phyloP scores from a whole-genome alignment of 306 rosid species.

The Gynostemma pentaphyllum region DNA sequence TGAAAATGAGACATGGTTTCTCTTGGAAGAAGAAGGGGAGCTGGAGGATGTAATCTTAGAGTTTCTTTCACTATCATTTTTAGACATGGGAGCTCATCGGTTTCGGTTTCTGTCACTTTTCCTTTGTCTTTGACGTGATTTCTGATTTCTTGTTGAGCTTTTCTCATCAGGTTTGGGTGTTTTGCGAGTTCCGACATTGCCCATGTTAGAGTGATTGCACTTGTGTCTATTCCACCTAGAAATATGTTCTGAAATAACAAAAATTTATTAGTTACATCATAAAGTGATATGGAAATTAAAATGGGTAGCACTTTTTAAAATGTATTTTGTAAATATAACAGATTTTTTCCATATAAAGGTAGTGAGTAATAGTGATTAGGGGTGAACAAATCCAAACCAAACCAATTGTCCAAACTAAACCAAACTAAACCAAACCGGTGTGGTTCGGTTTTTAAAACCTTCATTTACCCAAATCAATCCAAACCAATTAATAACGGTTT shows the following conservation, averaged over 20 bases:
- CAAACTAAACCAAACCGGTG: too few species aligned
- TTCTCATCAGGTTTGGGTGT: slow-evolving; percentile 23
- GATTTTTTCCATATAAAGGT: background rate
- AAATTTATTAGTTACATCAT: too few species aligned
- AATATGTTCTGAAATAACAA: slow-evolving; percentile 16
- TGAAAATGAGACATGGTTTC: slow-evolving; percentile 15
- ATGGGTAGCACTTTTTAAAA: too few species aligned
- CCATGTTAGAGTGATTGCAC: slow-evolving; percentile 26
- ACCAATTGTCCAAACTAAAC: too few species aligned
- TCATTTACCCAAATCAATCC: too few species aligned
- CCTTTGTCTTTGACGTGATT: slow-evolving; percentile 7
- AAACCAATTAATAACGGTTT: too few species aligned
- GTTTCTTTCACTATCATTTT: slow-evolving; percentile 38
- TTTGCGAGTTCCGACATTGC: slow-evolving; percentile 25
- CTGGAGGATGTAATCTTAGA: slow-evolving; percentile 38
- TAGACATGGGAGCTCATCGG: slow-evolving; percentile 16
- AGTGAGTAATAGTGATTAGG: too few species aligned
- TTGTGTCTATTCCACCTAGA: slow-evolving; percentile 23
- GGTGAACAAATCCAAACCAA: too few species aligned
- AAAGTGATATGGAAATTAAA: too few species aligned
- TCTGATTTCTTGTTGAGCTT: slow-evolving; percentile 33
- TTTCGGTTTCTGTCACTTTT: slow-evolving; percentile 20
- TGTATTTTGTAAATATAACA: background rate
- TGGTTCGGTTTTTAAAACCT: too few species aligned
- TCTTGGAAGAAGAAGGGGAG: slow-evolving; percentile 38